Evolutionary conservation across 805 yeast genomes (phyloP).

Genomic region (Spathaspora boniae): DNA sequence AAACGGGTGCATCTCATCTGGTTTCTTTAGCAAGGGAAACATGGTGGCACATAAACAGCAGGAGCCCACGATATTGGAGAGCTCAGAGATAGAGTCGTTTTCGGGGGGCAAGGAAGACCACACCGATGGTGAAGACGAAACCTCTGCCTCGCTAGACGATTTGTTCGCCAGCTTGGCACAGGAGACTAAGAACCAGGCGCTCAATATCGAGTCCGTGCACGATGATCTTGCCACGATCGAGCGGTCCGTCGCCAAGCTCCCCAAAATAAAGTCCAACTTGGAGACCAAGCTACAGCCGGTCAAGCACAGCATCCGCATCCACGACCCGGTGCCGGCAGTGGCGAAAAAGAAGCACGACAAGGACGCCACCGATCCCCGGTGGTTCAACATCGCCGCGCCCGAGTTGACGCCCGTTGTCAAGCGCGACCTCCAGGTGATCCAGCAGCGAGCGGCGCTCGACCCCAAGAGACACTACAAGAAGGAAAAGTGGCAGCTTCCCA

Average conservation of each 20-base stretch:
- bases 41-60: not conserved
- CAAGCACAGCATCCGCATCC: slow-evolving; percentile 29
- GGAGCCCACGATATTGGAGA: slow-evolving; percentile 9
- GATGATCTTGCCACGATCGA: slow-evolving; percentile 30
- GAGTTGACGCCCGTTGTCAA: slow-evolving; percentile 70
- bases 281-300: slow-evolving; percentile 18
- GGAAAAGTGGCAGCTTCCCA: slow-evolving; percentile 74
- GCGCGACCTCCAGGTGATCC: slow-evolving; percentile 73
- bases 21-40: no score
- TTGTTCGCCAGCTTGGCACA: slow-evolving; percentile 29
- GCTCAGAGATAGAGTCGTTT: slow-evolving; percentile 22
- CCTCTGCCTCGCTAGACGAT: slow-evolving; percentile 27
- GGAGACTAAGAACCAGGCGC: slow-evolving; percentile 14
- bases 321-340: slow-evolving; percentile 41
- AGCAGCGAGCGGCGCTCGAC: slow-evolving; percentile 87
- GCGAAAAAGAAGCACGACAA: slow-evolving; percentile 14
- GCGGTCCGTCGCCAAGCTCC: slow-evolving; percentile 32
- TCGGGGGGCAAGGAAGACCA: slow-evolving; percentile 16
- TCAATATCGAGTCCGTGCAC: not conserved
- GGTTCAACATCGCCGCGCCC: slow-evolving; percentile 80
- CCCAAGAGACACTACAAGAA: slow-evolving; percentile 94
- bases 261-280: slow-evolving; percentile 34
- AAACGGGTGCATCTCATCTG: not conserved
- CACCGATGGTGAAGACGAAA: slow-evolving; percentile 7
- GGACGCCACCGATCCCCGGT: slow-evolving; percentile 35